Conservation (phyloP, 2,329 filamentous ascomycete species). For the Curvularia hawaiiensis region DNA sequence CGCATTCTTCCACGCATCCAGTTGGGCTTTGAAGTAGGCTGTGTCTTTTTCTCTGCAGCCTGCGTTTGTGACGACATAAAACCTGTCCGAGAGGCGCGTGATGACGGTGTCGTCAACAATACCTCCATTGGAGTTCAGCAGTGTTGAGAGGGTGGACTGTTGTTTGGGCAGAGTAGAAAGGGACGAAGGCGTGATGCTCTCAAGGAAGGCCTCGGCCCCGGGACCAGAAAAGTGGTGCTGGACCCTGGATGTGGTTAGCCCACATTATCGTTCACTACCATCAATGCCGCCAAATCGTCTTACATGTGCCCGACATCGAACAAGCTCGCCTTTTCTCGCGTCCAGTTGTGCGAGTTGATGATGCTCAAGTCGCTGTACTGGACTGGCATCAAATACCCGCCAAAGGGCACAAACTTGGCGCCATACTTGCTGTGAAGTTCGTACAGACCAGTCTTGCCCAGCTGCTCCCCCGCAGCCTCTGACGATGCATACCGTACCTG, state of each 20-base stretch:
- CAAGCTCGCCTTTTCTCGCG: constrained; percentile 82
- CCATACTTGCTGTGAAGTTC: constrained; percentile 78
- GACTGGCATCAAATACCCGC: constrained; percentile 89
- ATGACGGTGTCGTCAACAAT: constrained; percentile 96
- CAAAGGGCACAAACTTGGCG: constrained; percentile 97
- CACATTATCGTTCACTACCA: neutral
- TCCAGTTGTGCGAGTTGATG: constrained; percentile 86
- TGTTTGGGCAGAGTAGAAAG: constrained; percentile 67
- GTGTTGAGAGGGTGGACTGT: constrained; percentile 80
- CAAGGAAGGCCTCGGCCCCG: constrained; percentile 79
- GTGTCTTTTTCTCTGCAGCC: constrained; percentile 89
- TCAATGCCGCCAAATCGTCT: constrained; percentile 14
- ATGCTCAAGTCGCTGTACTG: constrained; percentile 81
- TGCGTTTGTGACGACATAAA: constrained; percentile 96
- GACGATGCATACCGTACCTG: constrained; percentile 39
- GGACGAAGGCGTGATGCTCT: constrained; percentile 80
- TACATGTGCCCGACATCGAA: constrained; percentile 99
- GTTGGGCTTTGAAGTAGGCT: constrained; percentile 73
- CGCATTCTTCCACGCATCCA: constrained; percentile 57
- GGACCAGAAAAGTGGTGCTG: constrained; percentile 86
- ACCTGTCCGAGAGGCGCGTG: constrained; percentile 69
- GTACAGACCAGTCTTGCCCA: constrained; percentile 73
- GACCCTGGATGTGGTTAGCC: constrained; percentile 53
- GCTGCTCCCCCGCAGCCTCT: constrained; percentile 28
- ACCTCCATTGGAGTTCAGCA: constrained; percentile 80